These are phyloP conservation scores for Leccinum subtestaceum DNA, from an alignment of 768 basidiomycete species.

Conservation along the genomic window DNA sequence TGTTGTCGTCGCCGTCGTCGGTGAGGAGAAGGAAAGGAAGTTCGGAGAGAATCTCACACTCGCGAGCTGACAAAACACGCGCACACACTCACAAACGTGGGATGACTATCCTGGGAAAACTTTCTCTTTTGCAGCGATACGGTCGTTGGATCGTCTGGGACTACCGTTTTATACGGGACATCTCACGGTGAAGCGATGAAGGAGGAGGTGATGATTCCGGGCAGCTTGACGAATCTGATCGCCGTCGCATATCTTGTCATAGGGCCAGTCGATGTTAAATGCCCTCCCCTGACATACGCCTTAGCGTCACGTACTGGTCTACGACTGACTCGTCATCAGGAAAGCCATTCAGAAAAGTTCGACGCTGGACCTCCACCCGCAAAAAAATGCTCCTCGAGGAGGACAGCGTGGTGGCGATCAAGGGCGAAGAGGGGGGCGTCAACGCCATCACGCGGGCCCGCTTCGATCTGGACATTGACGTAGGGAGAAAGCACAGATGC, in stretches of 20 bases:
- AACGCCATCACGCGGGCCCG: slow-evolving; percentile 26
- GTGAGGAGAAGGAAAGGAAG: neutral
- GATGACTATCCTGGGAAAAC: too few relatives aligned
- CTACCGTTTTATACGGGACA: slow-evolving; percentile 20
- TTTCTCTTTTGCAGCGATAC: too few relatives aligned
- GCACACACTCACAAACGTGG: slow-evolving; percentile 17
- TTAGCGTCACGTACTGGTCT: slow-evolving; percentile 19
- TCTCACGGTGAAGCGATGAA: slow-evolving; percentile 15
- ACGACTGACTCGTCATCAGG: slow-evolving; percentile 28
- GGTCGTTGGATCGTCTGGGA: slow-evolving; percentile 14
- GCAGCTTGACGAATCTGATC: slow-evolving; percentile 21
- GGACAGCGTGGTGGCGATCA: slow-evolving; percentile 22
- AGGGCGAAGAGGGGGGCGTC: slow-evolving; percentile 25
- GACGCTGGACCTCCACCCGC: slow-evolving; percentile 15
- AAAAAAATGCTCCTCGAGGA: slow-evolving; percentile 22
- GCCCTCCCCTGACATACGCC: neutral
- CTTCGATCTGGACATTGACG: slow-evolving; percentile 20
- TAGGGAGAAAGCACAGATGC: slow-evolving; percentile 7
- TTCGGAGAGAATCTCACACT: neutral
- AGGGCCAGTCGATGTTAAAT: slow-evolving; percentile 8
- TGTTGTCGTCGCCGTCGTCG: slow-evolving; percentile 22
- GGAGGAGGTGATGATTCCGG: slow-evolving; percentile 10
- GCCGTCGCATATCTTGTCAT: slow-evolving; percentile 17
- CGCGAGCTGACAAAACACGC: slow-evolving; percentile 14
- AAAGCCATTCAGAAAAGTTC: slow-evolving; percentile 12